Conservation (phyloP, 345 rosid species). For the Erodium maritimum region DNA sequence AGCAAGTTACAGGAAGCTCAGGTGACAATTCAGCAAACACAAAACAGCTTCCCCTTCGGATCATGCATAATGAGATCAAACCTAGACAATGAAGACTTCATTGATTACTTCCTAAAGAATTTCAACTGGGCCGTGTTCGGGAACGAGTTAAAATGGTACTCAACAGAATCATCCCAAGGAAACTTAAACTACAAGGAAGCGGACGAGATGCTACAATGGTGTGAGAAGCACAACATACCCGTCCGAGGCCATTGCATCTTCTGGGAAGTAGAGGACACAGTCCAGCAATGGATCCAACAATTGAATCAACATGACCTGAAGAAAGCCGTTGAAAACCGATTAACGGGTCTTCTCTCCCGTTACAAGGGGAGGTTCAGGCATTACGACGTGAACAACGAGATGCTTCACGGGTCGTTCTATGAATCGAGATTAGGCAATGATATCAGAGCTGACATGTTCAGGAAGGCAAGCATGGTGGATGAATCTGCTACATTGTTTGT, state of each 20-base stretch:
- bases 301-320: slow-evolving; percentile 43
- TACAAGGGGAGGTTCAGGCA: slow-evolving; percentile 81
- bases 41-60: slow-evolving; percentile 71
- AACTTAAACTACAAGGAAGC: slow-evolving; percentile 71
- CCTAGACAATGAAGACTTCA: slow-evolving; percentile 86
- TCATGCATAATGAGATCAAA: slow-evolving; percentile 75
- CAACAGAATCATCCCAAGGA: slow-evolving; percentile 83
- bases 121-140: slow-evolving; percentile 95
- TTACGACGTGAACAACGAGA: slow-evolving; percentile 94
- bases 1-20: slow-evolving; percentile 31
- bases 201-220: slow-evolving; percentile 69
- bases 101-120: slow-evolving; percentile 53
- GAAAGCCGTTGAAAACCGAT: slow-evolving; percentile 64
- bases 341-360: slow-evolving; percentile 63
- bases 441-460: slow-evolving; percentile 67
- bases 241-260: slow-evolving; percentile 89
- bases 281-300: slow-evolving; percentile 70
- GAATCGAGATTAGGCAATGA: slow-evolving; percentile 53
- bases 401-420: slow-evolving; percentile 90
- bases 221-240: slow-evolving; percentile 43
- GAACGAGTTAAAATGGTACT: slow-evolving; percentile 93
- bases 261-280: slow-evolving; percentile 79
- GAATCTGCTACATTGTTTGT: slow-evolving; percentile 59
- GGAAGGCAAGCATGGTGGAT: slow-evolving; percentile 56
- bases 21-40: slow-evolving; percentile 52